Conservation (phyloP, 805 yeast species). For the Dipodascopsis tothii region DNA sequence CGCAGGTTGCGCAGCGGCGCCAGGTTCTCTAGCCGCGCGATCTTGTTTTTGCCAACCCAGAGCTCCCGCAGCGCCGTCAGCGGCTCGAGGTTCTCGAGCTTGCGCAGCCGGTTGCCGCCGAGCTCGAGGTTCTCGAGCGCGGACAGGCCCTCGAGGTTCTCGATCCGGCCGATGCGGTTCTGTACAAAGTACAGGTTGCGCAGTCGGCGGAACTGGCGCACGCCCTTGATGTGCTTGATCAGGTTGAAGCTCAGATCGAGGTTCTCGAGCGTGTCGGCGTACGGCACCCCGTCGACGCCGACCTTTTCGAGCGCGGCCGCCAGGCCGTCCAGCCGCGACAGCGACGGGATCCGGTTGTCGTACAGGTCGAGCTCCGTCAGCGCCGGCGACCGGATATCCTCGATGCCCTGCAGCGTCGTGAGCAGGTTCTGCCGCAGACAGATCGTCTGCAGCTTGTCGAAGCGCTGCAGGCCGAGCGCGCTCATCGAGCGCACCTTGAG, state of each 20-base stretch:
- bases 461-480: conserved; percentile 46
- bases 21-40: conserved; percentile 57
- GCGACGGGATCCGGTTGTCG: conserved; percentile 85
- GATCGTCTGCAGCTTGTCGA: conserved; percentile 49
- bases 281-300: conserved; percentile 2
- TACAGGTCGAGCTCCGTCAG: conserved; percentile 79
- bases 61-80: conserved; percentile 59
- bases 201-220: conserved; percentile 54
- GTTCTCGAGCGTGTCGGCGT: conserved; percentile 27
- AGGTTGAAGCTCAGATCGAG: conserved; percentile 87
- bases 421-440: conserved; percentile 80
- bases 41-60: conserved; percentile 89
- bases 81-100: conserved; percentile 46
- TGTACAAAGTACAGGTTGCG: conserved; percentile 79
- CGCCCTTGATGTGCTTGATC: conserved; percentile 74
- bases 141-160: conserved; percentile 50
- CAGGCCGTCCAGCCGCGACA: conserved; percentile 42
- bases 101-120: conserved; percentile 75
- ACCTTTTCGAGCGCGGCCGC: conserved; percentile 9
- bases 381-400: conserved; percentile 43
- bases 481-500: conserved; percentile 45
- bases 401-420: conserved; percentile 64
- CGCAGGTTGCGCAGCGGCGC: conserved; percentile 52
- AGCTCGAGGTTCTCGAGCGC: conserved; percentile 67
- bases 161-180: conserved; percentile 69